These are phyloP conservation scores for Thermomyces lanuginosus DNA, from an alignment of 2,329 filamentous ascomycete genomes.

Conservation along the genomic window DNA sequence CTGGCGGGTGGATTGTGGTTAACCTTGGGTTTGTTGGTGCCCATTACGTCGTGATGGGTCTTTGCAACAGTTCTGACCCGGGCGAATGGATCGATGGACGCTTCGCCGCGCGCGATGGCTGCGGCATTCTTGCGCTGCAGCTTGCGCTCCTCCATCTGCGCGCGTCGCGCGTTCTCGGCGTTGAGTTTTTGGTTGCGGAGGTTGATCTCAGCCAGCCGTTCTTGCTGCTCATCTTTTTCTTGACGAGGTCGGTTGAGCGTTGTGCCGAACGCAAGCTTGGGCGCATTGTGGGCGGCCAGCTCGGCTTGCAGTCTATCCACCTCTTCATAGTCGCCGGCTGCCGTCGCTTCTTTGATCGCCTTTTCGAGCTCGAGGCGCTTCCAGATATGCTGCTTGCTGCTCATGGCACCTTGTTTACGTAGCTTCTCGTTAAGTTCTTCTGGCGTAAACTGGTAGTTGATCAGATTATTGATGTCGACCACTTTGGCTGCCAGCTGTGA, in stretches of 20 bases:
- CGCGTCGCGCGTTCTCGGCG: conserved; percentile 76
- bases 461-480: conserved; percentile 60
- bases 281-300: conserved; percentile 30
- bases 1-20: conserved; percentile 33
- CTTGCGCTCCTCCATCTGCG: conserved; percentile 65
- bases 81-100: conserved; percentile 37
- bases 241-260: conserved; percentile 42
- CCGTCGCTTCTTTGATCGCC: conserved; percentile 49
- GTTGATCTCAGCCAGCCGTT: conserved; percentile 71
- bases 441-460: conserved; percentile 68
- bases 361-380: conserved; percentile 52
- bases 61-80: conserved; percentile 52
- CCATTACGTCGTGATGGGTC: conserved; percentile 49
- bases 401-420: conserved; percentile 50
- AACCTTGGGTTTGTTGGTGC: conserved; percentile 22
- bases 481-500: conserved; percentile 54
- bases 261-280: conserved; percentile 59
- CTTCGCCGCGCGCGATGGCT: conserved; percentile 47
- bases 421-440: conserved; percentile 68
- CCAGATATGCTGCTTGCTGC: conserved; percentile 48
- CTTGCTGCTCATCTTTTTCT: conserved; percentile 40
- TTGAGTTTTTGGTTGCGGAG: conserved; percentile 69
- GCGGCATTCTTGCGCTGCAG: conserved; percentile 44
- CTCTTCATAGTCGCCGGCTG: conserved; percentile 45
- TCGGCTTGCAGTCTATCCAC: conserved; percentile 34